These are phyloP conservation scores for Apiotrichum sp. DNA, from an alignment of 1,284 basidiomycete genomes.

Conservation along the genomic window DNA sequence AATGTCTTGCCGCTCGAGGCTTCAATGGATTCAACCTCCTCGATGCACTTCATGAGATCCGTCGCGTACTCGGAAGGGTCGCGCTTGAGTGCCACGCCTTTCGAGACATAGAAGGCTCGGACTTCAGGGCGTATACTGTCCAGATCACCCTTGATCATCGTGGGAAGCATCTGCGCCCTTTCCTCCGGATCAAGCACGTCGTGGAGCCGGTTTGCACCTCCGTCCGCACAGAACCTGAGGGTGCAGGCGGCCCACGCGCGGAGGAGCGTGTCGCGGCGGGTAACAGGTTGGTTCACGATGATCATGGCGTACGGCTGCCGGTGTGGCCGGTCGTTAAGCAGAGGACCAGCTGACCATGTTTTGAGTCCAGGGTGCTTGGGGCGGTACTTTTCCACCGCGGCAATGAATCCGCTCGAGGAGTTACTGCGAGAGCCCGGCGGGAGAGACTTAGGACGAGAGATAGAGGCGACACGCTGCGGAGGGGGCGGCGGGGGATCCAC, in stretches of 20 bases:
- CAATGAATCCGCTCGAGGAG: neutral
- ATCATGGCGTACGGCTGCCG: conserved; percentile 56
- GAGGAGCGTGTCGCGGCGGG: conserved; percentile 54
- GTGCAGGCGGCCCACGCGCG: conserved; percentile 62
- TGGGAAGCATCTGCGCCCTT: conserved; percentile 56
- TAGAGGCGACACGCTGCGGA: conserved; percentile 5
- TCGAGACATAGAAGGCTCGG: conserved; percentile 58
- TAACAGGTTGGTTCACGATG: conserved; percentile 83
- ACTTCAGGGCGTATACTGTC: conserved; percentile 80
- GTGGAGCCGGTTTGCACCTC: conserved; percentile 82
- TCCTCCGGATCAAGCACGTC: conserved; percentile 54
- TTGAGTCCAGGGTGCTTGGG: conserved; percentile 8
- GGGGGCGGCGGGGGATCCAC: conserved; percentile 12
- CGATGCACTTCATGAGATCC: conserved; percentile 88
- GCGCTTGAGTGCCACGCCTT: conserved; percentile 64
- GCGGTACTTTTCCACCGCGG: conserved; percentile 6
- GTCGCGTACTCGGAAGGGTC: conserved; percentile 78
- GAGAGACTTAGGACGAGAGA: neutral
- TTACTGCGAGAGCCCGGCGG: neutral
- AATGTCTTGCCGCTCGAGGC: conserved; percentile 52
- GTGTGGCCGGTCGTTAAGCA: conserved; percentile 5
- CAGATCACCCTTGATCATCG: conserved; percentile 87
- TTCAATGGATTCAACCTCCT: conserved; percentile 55
- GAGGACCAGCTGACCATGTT: conserved; percentile 5
- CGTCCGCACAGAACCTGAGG: conserved; percentile 71